A percentile compares a stretch with the other conserved stretches of the same genome.
Evolutionary conservation across 257 asterid species (phyloP).

Genomic region (Forsythia suspensa): DNA sequence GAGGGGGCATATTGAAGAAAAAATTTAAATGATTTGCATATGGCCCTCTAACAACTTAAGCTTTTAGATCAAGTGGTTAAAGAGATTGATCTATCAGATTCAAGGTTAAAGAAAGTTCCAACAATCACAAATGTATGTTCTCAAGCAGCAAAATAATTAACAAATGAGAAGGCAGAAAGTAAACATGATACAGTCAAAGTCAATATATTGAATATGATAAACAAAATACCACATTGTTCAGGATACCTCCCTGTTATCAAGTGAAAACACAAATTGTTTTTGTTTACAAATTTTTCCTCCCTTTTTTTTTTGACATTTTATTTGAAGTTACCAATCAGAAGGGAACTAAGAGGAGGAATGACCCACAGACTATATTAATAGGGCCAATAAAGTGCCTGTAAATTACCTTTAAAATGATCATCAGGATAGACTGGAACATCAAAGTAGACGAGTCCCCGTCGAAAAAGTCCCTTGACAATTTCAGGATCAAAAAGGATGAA

Average conservation of each 20-base stretch:
- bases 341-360: neutral
- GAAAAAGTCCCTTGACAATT: slow-evolving; percentile 74
- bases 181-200: slow-evolving; percentile 8
- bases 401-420: slow-evolving; percentile 94
- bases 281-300: slow-evolving; percentile 5
- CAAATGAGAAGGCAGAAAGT: slow-evolving; percentile 12
- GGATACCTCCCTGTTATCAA: neutral
- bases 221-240: neutral
- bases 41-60: neutral
- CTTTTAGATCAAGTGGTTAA: neutral
- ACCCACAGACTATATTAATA: neutral
- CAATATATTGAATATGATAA: neutral
- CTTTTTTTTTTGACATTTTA: neutral
- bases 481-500: slow-evolving; percentile 90
- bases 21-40: neutral
- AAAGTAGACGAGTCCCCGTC: slow-evolving; percentile 91
- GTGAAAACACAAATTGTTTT: neutral
- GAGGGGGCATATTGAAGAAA: neutral
- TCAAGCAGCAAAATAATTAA: slow-evolving; percentile 1
- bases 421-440: slow-evolving; percentile 96
- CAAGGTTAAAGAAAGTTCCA: neutral
- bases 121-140: slow-evolving; percentile 3
- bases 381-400: neutral
- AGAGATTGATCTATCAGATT: neutral
- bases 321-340: neutral